These are phyloP conservation scores for Beta corolliflora DNA, from an alignment of 179 eudicot genomes.

Conservation along the genomic window DNA sequence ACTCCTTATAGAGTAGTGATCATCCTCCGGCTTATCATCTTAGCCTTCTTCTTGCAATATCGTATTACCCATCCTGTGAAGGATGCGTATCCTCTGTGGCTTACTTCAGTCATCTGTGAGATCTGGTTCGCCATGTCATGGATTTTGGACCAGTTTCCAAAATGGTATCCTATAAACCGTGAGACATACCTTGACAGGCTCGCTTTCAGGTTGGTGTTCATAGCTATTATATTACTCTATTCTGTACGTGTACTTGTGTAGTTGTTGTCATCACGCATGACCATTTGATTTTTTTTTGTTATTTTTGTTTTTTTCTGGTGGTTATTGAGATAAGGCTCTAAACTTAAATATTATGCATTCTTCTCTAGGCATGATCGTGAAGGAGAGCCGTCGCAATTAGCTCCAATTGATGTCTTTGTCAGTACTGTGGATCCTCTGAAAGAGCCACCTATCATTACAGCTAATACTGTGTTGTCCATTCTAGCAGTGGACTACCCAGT, in stretches of 20 bases:
- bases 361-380: conserved; percentile 71
- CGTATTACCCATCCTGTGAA: conserved; percentile 67
- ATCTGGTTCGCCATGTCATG: conserved; percentile 89
- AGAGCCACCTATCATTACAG: conserved; percentile 82
- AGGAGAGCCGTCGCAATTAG: conserved; percentile 84
- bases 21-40: conserved; percentile 72
- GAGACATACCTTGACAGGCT: conserved; percentile 86
- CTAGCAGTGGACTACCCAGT: conserved; percentile 87
- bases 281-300: not conserved
- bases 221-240: not conserved
- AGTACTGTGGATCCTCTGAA: conserved; percentile 88
- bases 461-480: conserved; percentile 83
- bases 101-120: conserved; percentile 75
- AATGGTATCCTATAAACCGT: conserved; percentile 82
- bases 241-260: not conserved
- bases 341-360: not conserved
- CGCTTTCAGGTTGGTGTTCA: conserved; percentile 58
- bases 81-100: conserved; percentile 83
- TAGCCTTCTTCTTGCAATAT: conserved; percentile 82
- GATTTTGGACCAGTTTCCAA: conserved; percentile 90
- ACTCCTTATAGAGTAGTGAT: conserved; percentile 79
- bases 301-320: not conserved
- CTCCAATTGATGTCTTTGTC: conserved; percentile 80
- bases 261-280: not conserved
- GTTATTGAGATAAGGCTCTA: not conserved